These are phyloP conservation scores for Avena atlantica DNA, from an alignment of 176 grass and related monocot species.

Conservation along the genomic window DNA sequence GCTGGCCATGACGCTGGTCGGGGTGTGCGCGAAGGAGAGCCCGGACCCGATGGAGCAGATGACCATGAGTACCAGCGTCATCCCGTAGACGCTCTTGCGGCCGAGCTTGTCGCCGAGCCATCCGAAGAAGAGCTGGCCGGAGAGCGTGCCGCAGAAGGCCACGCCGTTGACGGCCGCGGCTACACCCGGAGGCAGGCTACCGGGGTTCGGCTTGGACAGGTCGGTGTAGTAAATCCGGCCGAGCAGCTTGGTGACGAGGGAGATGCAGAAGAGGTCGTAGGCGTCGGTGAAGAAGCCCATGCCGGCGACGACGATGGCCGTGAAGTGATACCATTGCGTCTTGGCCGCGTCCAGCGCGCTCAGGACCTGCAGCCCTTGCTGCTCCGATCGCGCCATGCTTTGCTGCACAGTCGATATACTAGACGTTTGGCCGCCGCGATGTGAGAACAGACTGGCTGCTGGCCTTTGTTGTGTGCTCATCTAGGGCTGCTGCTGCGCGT, in stretches of 20 bases:
- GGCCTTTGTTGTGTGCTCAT: too few relatives aligned
- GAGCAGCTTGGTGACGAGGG: constrained; percentile 71
- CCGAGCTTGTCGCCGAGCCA: constrained; percentile 65
- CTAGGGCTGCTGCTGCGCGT: too few relatives aligned
- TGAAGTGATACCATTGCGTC: constrained; percentile 84
- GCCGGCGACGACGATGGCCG: constrained; percentile 81
- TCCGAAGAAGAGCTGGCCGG: constrained; percentile 69
- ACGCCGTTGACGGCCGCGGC: constrained; percentile 23
- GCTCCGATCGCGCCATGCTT: neutral
- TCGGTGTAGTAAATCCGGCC: constrained; percentile 77
- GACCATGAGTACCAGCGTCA: constrained; percentile 63
- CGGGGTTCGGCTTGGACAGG: neutral
- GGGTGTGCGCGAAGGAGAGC: neutral
- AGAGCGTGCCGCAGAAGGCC: constrained; percentile 55
- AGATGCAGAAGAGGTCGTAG: constrained; percentile 93
- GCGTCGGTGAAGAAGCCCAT: constrained; percentile 98
- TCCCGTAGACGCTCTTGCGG: constrained; percentile 60
- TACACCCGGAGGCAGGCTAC: neutral
- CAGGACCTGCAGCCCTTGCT: constrained; percentile 44
- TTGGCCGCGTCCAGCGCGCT: constrained; percentile 63
- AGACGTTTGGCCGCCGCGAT: too few relatives aligned
- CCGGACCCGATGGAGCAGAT: constrained; percentile 53
- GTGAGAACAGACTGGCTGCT: too few relatives aligned
- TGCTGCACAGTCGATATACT: too few relatives aligned
- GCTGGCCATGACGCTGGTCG: constrained; percentile 57